phyloP scores from a whole-genome alignment of 2,329 filamentous ascomycete species.

The Epichloe uncinata region DNA sequence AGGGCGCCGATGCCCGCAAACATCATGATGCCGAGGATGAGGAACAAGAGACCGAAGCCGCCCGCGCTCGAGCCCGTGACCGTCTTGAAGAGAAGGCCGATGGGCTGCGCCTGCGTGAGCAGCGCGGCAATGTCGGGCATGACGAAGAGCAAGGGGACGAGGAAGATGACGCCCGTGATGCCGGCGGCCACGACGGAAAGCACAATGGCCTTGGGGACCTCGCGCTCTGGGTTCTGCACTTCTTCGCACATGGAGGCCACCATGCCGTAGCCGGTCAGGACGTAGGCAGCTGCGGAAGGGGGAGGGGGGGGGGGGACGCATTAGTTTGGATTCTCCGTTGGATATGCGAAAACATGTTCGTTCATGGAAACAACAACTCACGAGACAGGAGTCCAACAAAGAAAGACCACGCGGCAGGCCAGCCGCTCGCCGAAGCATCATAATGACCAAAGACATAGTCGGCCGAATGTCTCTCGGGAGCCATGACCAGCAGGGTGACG shows the following conservation, averaged over 20 bases:
- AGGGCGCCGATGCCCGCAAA: conserved; percentile 65
- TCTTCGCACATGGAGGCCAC: conserved; percentile 44
- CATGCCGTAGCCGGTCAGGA: conserved; percentile 36
- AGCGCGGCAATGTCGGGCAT: conserved; percentile 53
- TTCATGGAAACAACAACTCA: conserved; percentile 7
- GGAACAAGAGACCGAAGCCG: conserved; percentile 62
- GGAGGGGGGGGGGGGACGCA: no score
- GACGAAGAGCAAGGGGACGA: conserved; percentile 65
- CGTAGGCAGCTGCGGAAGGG: conserved; percentile 20
- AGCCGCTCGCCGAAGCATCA: conserved; percentile 54
- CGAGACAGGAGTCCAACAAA: conserved; percentile 40
- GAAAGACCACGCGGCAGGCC: conserved; percentile 52
- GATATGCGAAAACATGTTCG: no score
- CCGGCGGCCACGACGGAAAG: conserved; percentile 52
- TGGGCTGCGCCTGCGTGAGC: conserved; percentile 56
- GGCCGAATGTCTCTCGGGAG: conserved; percentile 48
- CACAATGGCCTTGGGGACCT: conserved; percentile 56
- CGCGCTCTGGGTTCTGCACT: conserved; percentile 45
- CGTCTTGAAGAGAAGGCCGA: conserved; percentile 61
- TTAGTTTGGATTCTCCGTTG: no score
- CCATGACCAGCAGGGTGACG: conserved; percentile 53
- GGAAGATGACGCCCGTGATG: conserved; percentile 47
- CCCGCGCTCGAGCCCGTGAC: conserved; percentile 60
- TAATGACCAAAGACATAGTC: conserved; percentile 56
- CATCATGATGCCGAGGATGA: conserved; percentile 63